Conservation (phyloP, 352 stramenopile species). For the Blastocystis sp. region DNA sequence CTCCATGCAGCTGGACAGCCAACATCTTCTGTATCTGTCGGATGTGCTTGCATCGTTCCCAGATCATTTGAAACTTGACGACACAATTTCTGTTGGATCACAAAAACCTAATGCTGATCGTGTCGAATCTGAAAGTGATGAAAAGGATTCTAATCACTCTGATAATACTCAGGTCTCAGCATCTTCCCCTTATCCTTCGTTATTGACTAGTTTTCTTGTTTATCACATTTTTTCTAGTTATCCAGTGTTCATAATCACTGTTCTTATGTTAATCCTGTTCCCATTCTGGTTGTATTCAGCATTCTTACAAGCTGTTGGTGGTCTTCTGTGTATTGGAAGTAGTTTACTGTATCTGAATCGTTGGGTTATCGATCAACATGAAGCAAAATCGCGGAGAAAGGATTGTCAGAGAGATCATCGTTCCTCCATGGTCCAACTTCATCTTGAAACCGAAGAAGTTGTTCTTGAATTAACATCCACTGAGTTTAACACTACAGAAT, state of each 20-base stretch:
- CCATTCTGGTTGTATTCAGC: neutral
- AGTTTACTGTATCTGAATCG: neutral
- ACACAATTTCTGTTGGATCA: too few species aligned
- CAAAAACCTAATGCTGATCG: too few species aligned
- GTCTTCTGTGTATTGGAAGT: neutral
- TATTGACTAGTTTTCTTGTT: neutral
- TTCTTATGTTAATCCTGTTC: neutral
- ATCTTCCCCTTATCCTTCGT: neutral
- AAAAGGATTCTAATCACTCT: too few species aligned
- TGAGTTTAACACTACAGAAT: too few species aligned
- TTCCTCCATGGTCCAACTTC: neutral
- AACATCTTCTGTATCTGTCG: neutral
- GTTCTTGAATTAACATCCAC: neutral
- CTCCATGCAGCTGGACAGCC: neutral
- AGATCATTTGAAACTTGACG: too few species aligned
- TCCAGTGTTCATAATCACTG: neutral
- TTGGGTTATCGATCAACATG: neutral
- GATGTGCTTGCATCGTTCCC: neutral
- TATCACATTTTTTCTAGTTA: constrained; percentile 18
- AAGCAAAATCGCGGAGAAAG: neutral
- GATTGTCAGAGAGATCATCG: neutral
- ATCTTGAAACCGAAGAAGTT: neutral
- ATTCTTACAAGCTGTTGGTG: neutral
- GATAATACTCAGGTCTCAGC: too few species aligned
- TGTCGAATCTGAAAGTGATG: too few species aligned